These are phyloP conservation scores for Rhodotorula paludigena DNA, from an alignment of 768 basidiomycete species.

Conservation along the genomic window DNA sequence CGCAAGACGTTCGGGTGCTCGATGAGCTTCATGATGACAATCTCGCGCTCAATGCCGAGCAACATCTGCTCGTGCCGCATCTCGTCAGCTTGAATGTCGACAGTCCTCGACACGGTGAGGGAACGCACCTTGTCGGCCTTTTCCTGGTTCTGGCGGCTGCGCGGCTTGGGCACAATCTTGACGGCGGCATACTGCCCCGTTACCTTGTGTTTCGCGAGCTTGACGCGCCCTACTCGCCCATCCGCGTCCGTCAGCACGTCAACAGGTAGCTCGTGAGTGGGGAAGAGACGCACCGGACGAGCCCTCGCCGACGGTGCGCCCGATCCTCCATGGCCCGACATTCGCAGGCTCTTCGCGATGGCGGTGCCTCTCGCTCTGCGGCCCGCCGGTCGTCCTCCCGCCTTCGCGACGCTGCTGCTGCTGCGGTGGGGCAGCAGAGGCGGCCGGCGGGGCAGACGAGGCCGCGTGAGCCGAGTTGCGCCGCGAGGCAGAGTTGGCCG, in stretches of 20 bases:
- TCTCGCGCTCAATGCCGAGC: slow-evolving; percentile 86
- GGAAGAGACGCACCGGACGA: slow-evolving; percentile 59
- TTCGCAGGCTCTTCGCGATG: slow-evolving; percentile 61
- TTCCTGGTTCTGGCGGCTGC: slow-evolving; percentile 53
- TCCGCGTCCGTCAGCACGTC: slow-evolving; percentile 1
- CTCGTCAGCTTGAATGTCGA: background rate
- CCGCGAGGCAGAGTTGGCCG: too few relatives aligned
- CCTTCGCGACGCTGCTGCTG: background rate
- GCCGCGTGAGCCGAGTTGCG: too few relatives aligned
- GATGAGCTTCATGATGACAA: slow-evolving; percentile 99
- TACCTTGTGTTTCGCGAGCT: slow-evolving; percentile 77
- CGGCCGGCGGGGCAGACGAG: too few relatives aligned
- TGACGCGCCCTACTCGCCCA: slow-evolving; percentile 59
- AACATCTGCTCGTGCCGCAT: slow-evolving; percentile 52
- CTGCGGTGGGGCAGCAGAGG: too few relatives aligned
- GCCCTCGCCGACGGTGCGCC: slow-evolving; percentile 89
- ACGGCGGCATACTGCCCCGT: slow-evolving; percentile 91
- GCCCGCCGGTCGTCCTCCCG: background rate
- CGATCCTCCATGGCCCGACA: slow-evolving; percentile 88
- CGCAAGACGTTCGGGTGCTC: slow-evolving; percentile 95
- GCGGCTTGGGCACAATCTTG: slow-evolving; percentile 85
- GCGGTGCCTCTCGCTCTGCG: background rate
- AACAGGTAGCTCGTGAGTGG: too few relatives aligned
- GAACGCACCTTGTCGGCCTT: slow-evolving; percentile 33
- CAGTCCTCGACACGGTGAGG: slow-evolving; percentile 3